Conservation (phyloP, 2,329 filamentous ascomycete genomes). For the Xylaria sp. region DNA sequence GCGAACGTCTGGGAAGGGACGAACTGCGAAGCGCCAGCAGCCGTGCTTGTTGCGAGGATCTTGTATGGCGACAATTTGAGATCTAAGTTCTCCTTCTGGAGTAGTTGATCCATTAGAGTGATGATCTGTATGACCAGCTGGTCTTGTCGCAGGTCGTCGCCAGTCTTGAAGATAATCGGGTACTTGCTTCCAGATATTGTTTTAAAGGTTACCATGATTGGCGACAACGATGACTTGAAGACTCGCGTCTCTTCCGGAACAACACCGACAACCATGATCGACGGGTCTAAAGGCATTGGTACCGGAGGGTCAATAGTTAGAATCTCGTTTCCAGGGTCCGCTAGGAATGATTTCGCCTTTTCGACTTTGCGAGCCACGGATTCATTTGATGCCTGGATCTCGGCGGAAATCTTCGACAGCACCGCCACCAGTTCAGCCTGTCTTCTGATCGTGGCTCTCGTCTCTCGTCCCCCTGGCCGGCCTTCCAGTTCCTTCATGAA, state of each 20-base stretch:
- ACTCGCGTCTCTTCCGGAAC: conserved; percentile 84
- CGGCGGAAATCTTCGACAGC: conserved; percentile 84
- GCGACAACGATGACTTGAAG: conserved; percentile 93
- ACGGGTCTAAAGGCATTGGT: conserved; percentile 85
- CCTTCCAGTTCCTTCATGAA: conserved; percentile 89
- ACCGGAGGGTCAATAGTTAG: conserved; percentile 81
- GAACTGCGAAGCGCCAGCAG: conserved; percentile 90
- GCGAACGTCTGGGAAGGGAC: conserved; percentile 85
- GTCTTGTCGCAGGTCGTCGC: conserved; percentile 94
- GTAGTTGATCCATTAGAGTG: conserved; percentile 92
- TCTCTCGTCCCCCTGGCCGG: conserved; percentile 68
- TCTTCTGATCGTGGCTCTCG: conserved; percentile 74
- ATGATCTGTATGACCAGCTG: conserved; percentile 97
- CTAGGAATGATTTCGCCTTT: conserved; percentile 79
- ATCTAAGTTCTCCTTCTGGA: conserved; percentile 95
- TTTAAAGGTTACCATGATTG: conserved; percentile 88
- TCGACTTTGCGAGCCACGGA: conserved; percentile 81
- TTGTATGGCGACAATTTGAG: conserved; percentile 94
- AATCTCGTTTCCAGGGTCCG: conserved; percentile 89
- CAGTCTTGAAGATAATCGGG: conserved; percentile 94
- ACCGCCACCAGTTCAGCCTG: conserved; percentile 90
- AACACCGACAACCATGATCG: conserved; percentile 76
- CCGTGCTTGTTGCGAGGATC: conserved; percentile 89
- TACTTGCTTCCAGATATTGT: conserved; percentile 78
- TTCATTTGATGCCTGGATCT: conserved; percentile 80